Percentiles rank a stretch among this genome's conserved stretches.
Evolutionary conservation across 352 stramenopile genomes (phyloP).

Genomic region (Pythium aristosporum): DNA sequence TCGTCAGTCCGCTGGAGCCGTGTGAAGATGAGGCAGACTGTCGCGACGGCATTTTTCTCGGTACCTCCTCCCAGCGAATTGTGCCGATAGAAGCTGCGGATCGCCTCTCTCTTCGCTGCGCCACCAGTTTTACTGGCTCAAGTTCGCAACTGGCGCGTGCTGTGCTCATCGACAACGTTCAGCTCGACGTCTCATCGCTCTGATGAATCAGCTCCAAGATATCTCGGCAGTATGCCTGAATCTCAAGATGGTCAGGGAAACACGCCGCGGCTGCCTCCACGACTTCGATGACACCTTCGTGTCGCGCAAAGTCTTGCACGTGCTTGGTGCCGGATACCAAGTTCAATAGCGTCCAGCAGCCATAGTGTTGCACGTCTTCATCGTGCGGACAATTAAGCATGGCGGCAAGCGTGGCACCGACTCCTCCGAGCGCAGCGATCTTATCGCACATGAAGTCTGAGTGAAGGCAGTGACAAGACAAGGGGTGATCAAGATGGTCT

Average conservation of each 20-base stretch:
- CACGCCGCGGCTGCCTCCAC: slow-evolving; percentile 76
- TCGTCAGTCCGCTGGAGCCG: slow-evolving; percentile 35
- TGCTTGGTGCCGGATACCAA: slow-evolving; percentile 48
- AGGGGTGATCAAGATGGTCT: background rate
- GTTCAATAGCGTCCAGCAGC: slow-evolving; percentile 71
- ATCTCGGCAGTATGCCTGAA: slow-evolving; percentile 72
- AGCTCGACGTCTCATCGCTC: slow-evolving; percentile 33
- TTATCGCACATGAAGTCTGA: slow-evolving; percentile 67
- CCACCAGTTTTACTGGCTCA: slow-evolving; percentile 17
- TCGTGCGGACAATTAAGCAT: slow-evolving; percentile 75
- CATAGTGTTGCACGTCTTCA: slow-evolving; percentile 62
- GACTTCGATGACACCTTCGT: slow-evolving; percentile 78
- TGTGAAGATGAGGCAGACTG: slow-evolving; percentile 33
- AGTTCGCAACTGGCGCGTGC: background rate
- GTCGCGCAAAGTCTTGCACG: slow-evolving; percentile 56
- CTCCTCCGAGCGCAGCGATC: slow-evolving; percentile 53
- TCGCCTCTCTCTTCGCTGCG: slow-evolving; percentile 39
- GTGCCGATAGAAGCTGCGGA: slow-evolving; percentile 32
- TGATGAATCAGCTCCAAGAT: slow-evolving; percentile 52
- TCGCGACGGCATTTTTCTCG: slow-evolving; percentile 45
- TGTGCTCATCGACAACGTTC: slow-evolving; percentile 41
- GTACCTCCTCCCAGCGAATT: slow-evolving; percentile 41
- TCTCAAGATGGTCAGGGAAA: slow-evolving; percentile 70
- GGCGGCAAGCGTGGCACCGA: slow-evolving; percentile 66
- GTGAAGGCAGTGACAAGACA: background rate